These are phyloP conservation scores for Grosmannia serpens DNA, from an alignment of 2,329 filamentous ascomycete species.

Conservation along the genomic window DNA sequence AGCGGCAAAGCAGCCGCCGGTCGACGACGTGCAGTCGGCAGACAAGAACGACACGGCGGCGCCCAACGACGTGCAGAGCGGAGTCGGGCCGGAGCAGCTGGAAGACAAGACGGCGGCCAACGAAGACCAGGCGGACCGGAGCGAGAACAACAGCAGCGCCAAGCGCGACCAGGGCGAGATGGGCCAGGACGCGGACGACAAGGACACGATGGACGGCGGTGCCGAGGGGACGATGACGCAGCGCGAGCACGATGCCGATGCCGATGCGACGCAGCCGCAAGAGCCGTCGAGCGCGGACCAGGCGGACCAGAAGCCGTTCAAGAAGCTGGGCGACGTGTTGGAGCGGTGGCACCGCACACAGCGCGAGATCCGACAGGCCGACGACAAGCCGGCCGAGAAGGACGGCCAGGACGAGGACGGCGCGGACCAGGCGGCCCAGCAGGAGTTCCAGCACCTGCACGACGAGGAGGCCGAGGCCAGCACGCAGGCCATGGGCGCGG, in stretches of 20 bases:
- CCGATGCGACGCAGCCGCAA: conserved; percentile 8
- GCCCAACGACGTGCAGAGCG: conserved; percentile 51
- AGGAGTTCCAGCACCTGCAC: conserved; percentile 88
- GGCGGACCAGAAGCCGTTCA: conserved; percentile 59
- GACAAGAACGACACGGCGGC: conserved; percentile 50
- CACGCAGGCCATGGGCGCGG: conserved; percentile 80
- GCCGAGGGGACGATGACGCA: conserved; percentile 46
- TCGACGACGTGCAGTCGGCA: conserved; percentile 32
- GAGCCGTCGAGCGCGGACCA: conserved; percentile 25
- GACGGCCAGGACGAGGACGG: conserved; percentile 5
- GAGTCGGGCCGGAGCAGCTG: conserved; percentile 54
- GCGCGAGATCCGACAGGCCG: conserved; percentile 58
- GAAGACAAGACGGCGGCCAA: conserved; percentile 34
- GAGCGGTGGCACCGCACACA: conserved; percentile 89
- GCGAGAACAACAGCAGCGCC: conserved; percentile 41
- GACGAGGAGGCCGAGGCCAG: conserved; percentile 75
- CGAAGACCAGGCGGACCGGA: conserved; percentile 6
- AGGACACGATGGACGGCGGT: conserved; percentile 42
- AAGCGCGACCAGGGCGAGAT: conserved; percentile 56
- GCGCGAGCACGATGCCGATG: conserved; percentile 29
- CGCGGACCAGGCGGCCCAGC: conserved; percentile 61
- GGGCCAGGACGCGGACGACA: conserved; percentile 52
- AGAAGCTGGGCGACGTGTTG: conserved; percentile 85
- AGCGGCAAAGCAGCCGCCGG: conserved; percentile 20
- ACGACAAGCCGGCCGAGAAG: conserved; percentile 39